A percentile compares a stretch with the other conserved stretches of the same genome.
These are phyloP conservation scores for Thelonectria olida DNA, from an alignment of 2,329 filamentous ascomycete species.

Conservation along the genomic window DNA sequence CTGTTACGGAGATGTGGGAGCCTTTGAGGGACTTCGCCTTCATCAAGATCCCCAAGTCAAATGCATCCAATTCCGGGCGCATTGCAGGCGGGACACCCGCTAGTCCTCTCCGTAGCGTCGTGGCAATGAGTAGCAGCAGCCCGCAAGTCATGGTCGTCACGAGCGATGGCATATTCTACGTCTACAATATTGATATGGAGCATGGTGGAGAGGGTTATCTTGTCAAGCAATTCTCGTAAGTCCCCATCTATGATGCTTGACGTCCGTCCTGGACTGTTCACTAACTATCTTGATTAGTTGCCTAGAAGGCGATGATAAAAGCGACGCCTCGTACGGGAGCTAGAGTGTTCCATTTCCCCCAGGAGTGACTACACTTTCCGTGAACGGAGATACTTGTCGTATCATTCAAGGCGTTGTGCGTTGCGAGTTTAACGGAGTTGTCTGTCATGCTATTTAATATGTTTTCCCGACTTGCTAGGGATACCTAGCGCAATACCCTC, in stretches of 20 bases:
- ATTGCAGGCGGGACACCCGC: slow-evolving; percentile 45
- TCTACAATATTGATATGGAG: slow-evolving; percentile 95
- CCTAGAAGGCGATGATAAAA: slow-evolving; percentile 64
- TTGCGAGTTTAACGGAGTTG: background rate
- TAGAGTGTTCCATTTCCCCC: slow-evolving; percentile 16
- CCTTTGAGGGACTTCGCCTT: slow-evolving; percentile 94
- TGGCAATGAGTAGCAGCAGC: slow-evolving; percentile 93
- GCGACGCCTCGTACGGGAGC: slow-evolving; percentile 57
- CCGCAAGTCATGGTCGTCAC: slow-evolving; percentile 99
- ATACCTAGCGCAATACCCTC: slow-evolving; percentile 22
- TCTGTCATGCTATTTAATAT: background rate
- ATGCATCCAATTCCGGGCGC: slow-evolving; percentile 27
- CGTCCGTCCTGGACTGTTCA: background rate
- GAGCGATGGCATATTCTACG: slow-evolving; percentile 92
- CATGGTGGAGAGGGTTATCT: slow-evolving; percentile 92
- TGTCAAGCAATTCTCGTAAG: slow-evolving; percentile 93
- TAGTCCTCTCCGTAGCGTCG: slow-evolving; percentile 82
- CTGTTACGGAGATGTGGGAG: slow-evolving; percentile 98
- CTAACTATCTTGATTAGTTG: slow-evolving; percentile 49
- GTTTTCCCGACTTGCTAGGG: slow-evolving; percentile 2
- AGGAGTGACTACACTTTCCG: background rate
- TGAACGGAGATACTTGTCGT: background rate
- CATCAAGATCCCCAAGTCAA: slow-evolving; percentile 84
- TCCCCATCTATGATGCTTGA: slow-evolving; percentile 25
- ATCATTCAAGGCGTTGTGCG: slow-evolving; percentile 8